Conservation (phyloP, 768 basidiomycete genomes). For the Hygrocybe punicea region DNA sequence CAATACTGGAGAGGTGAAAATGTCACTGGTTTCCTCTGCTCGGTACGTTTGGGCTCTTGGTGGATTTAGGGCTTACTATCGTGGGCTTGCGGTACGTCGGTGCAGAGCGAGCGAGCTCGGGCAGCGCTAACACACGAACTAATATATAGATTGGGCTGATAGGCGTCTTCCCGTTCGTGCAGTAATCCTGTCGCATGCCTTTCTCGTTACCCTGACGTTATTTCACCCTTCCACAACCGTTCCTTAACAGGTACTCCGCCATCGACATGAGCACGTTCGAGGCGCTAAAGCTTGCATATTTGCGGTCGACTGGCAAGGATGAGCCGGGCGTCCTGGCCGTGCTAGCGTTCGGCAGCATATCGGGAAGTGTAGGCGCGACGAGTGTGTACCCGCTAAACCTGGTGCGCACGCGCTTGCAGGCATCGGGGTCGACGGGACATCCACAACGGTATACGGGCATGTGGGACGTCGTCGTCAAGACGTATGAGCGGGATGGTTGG, state of each 20-base stretch:
- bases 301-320: constrained; percentile 78
- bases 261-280: constrained; percentile 99
- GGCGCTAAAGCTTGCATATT: constrained; percentile 87
- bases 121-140: neutral
- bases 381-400: constrained; percentile 92
- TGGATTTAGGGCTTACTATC: constrained; percentile 81
- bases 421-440: constrained; percentile 93
- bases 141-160: constrained; percentile 79
- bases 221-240: neutral
- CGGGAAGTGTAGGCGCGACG: constrained; percentile 89
- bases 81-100: constrained; percentile 80
- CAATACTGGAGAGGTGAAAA: constrained; percentile 57
- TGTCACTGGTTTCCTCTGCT: constrained; percentile 59
- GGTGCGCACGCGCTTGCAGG: constrained; percentile 91
- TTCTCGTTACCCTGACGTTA: neutral
- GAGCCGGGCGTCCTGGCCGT: constrained; percentile 87
- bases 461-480: constrained; percentile 76
- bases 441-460: constrained; percentile 89
- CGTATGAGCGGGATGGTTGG: constrained; percentile 85
- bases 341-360: constrained; percentile 87
- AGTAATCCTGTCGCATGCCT: neutral
- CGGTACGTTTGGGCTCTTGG: constrained; percentile 76
- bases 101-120: neutral
- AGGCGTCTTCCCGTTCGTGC: constrained; percentile 88
- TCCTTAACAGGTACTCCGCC: constrained; percentile 65